Evolutionary conservation across 352 stramenopile genomes (phyloP), one percentile per base, ranked within the genome.

Genomic region (Elongisporangium undulatum): DNA sequence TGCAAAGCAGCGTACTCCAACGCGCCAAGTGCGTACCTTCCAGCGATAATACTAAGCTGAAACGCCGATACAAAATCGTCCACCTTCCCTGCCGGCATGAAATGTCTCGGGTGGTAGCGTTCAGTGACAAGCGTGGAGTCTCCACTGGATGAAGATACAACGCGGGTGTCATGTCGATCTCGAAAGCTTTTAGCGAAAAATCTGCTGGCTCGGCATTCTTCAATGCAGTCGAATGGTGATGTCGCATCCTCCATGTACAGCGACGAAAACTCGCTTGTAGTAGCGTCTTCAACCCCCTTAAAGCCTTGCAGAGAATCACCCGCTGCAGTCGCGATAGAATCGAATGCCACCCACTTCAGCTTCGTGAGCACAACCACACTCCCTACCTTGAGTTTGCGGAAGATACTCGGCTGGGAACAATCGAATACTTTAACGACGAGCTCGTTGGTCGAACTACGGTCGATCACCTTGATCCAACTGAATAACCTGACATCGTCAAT

Each of bases 401-500:
- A 89, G 4, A 72, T 41, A 10, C 59, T 57, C 4, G 79, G 74
- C 29, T 86, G 71, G 1, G 79, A 86, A 51, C 66, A 77, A 16
- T 78, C 69, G 12, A 58, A 53, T 1, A 91, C 17, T 9, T 62
- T 67, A 26, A 89, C 63, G 17, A 84, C 64, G 15, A 89, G 60
- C 56, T 91, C 79, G 23, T 59, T 58, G 1, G 63, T 68, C 19
- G 73, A 82, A 50, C 63, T 82, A 22, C 51, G 49, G 41, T 91
- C 79, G n/a, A 91, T 85, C 48, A 73, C 62, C 55, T 89, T 89
- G 19, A 91, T 53, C 79, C 75, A 89, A 16, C 82, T 73, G 34
- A 70, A 89, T 23, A 10, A 45, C 12, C 34, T 45, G 0, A 45
- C 34, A 17, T 45, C 34, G 34, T 15, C 34, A 3, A 17, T 22